Base-by-base conservation (phyloP, 495 filamentous ascomycete species). In the Penicillium parvum region DNA sequence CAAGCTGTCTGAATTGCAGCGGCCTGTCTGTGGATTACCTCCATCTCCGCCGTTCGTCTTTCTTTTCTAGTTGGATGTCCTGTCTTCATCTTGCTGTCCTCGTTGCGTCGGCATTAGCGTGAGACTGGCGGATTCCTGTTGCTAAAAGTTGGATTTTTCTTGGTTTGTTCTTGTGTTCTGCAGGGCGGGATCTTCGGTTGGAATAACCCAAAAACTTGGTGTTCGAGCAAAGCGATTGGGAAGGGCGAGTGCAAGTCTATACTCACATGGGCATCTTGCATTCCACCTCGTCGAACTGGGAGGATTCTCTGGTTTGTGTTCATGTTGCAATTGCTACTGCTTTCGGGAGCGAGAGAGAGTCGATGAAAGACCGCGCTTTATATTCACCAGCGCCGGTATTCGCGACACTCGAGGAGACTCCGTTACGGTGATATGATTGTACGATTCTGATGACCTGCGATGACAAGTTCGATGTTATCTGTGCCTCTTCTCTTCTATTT, bases 361-460 rank as follows among this genome's bases (percentile, higher is more conserved):
- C 4, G 14, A 22, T 32, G 19, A 32, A 9, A 14, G 29, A 15
- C 14, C 15, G 30, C 16, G 17, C 28, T 43, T 25, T 34, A 48
- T 40, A 30, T 23, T 16, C 16, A 16, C 10, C 45, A 32, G 22
- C n/a, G 3, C 27, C 5, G 15, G 17, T 26, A 20, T 15, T 25
- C 22, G 4, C 28, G 32, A 32, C 10, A 32, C 26, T 29, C 26
- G 26, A 25, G 26, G 55, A 46, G 46, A 27, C 41, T 52, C 61
- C 58, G 49, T 58, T 61, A 64, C 58, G 61, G 61, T 60, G 57
- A 67, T 64, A 65, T 68, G 66, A 65, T 67, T 68, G 65, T 68
- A 71, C 58, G 66, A 71, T 66, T 70, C 57, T 69, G 61, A 71
- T 68, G 66, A 71, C 63, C 65, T 68, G 58, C 60, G 60, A 69